Percentiles rank a stretch among this genome's conserved stretches.
Evolutionary conservation across 257 asterid species (phyloP).

Genomic region (Solanum neorickii): DNA sequence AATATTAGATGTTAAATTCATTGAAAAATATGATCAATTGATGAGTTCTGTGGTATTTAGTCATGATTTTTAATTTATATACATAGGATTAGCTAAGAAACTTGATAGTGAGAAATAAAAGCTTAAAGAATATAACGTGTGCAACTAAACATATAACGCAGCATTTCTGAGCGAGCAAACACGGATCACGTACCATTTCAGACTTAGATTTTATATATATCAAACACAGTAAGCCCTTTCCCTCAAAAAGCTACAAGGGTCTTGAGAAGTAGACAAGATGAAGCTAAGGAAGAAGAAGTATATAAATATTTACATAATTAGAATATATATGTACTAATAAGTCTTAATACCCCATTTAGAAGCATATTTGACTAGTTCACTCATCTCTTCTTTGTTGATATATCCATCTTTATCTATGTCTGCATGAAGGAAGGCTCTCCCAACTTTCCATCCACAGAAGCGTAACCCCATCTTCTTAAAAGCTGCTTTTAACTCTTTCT

Average conservation of each 20-base stretch:
- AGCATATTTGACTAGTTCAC: not conserved
- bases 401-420: slow-evolving; percentile 5
- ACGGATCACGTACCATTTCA: not conserved
- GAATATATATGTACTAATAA: not conserved
- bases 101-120: not conserved
- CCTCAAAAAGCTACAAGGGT: not conserved
- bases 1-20: no score
- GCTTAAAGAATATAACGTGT: not conserved
- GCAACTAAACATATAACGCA: not conserved
- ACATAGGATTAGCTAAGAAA: not conserved
- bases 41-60: not conserved
- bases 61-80: no score
- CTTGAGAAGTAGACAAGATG: not conserved
- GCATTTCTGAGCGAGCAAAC: not conserved
- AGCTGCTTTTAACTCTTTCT: not conserved
- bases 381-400: not conserved
- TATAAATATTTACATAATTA: not conserved
- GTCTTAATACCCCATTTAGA: not conserved
- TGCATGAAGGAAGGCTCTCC: not conserved
- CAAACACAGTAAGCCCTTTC: not conserved
- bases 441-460: slow-evolving; percentile 5
- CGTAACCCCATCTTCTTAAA: not conserved
- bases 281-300: not conserved
- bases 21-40: not conserved
- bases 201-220: not conserved